Evolutionary conservation across 305 asterid species (phyloP).

Genomic region (Striga hermonthica): DNA sequence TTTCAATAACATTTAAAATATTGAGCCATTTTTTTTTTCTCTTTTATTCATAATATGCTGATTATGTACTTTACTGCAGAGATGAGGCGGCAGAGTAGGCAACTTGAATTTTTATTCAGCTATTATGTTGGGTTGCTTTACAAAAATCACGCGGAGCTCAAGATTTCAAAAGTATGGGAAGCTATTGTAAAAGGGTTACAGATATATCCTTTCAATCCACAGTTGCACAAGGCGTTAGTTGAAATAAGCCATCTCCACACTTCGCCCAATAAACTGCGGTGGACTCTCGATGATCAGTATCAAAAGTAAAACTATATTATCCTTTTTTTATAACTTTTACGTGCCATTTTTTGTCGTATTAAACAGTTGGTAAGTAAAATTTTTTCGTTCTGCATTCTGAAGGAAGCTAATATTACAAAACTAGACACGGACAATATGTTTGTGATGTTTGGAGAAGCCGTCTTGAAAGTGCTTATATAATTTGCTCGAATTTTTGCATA

Average conservation of each 20-base stretch:
- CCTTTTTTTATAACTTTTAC: constrained; percentile 20
- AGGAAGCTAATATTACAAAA: constrained; percentile 5
- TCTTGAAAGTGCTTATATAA: constrained; percentile 15
- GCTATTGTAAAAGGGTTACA: constrained; percentile 67
- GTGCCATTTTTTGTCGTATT: neutral
- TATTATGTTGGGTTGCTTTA: constrained; percentile 68
- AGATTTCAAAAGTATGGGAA: constrained; percentile 64
- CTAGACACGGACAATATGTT: neutral
- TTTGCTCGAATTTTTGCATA: constrained; percentile 22
- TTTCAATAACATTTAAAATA: neutral
- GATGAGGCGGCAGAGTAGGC: constrained; percentile 73
- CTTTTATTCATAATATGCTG: constrained; percentile 16
- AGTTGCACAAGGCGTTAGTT: constrained; percentile 53
- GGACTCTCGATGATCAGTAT: constrained; percentile 64
- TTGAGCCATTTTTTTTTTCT: neutral
- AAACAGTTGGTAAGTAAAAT: neutral
- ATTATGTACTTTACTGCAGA: constrained; percentile 47
- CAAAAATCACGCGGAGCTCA: constrained; percentile 48
- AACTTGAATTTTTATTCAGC: constrained; percentile 70
- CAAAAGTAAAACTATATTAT: constrained; percentile 46
- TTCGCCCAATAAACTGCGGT: constrained; percentile 81
- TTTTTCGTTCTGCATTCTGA: neutral
- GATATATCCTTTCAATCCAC: constrained; percentile 70
- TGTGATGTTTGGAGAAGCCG: neutral
- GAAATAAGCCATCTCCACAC: constrained; percentile 66